phyloP scores from a whole-genome alignment of 306 rosid species.

The Bauhinia variegata region DNA sequence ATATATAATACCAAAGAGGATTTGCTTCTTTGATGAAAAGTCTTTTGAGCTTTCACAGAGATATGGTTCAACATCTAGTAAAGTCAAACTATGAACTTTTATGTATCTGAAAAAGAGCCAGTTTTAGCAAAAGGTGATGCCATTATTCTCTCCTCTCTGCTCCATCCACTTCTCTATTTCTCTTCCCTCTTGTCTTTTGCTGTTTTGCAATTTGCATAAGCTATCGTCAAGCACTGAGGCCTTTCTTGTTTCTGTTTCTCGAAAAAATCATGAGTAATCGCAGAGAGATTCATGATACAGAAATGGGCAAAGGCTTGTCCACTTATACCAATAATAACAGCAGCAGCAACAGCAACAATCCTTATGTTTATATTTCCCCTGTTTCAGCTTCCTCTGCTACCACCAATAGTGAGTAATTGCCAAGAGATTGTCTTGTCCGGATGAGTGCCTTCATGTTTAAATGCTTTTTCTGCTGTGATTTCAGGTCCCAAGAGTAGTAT shows the following conservation, averaged over 20 bases:
- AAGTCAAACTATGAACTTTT: no score
- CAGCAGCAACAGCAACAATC: slow-evolving; percentile 42
- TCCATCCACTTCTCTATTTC: not conserved
- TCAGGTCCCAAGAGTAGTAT: slow-evolving; percentile 53
- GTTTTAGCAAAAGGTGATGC: not conserved
- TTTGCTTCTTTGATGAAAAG: not conserved
- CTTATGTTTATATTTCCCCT: slow-evolving; percentile 48
- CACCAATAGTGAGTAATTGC: slow-evolving; percentile 50
- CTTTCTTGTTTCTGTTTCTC: slow-evolving; percentile 10
- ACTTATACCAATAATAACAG: not conserved
- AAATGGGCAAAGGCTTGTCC: slow-evolving; percentile 1
- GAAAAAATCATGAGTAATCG: slow-evolving; percentile 42
- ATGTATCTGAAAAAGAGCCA: no score
- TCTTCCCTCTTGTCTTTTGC: no score
- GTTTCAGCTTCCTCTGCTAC: no score
- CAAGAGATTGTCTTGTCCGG: not conserved
- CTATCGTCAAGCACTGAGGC: not conserved
- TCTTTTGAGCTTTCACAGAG: not conserved
- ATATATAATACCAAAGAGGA: not conserved
- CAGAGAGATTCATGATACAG: slow-evolving; percentile 25
- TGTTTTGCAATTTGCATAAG: not conserved
- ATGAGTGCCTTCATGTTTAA: slow-evolving; percentile 10
- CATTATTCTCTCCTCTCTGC: not conserved
- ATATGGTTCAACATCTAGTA: not conserved
- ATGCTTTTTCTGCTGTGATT: slow-evolving; percentile 2